Conservation (phyloP, 306 rosid genomes). For the Hylodesmum podocarpum region DNA sequence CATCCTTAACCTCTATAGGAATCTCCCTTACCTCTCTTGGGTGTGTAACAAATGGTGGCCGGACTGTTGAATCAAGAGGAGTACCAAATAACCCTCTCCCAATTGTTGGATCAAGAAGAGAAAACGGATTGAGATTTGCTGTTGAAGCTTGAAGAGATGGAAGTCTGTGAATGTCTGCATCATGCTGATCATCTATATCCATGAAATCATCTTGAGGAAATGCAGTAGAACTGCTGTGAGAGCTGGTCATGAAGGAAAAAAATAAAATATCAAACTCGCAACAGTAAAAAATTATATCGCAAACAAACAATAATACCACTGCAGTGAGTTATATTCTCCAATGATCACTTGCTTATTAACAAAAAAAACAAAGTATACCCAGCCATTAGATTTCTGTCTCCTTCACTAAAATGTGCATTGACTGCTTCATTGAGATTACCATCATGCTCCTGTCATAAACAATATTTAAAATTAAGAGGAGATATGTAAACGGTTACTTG, state of each 20-base stretch:
- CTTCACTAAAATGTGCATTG: slow-evolving; percentile 80
- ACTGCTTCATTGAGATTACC: slow-evolving; percentile 82
- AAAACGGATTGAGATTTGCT: slow-evolving; percentile 49
- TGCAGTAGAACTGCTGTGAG: slow-evolving; percentile 40
- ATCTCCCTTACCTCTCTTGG: slow-evolving; percentile 83
- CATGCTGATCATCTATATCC: slow-evolving; percentile 67
- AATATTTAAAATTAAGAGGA: slow-evolving; percentile 17
- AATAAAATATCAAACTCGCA: slow-evolving; percentile 22
- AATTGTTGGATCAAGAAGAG: slow-evolving; percentile 51
- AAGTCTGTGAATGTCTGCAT: slow-evolving; percentile 45
- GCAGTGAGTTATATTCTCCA: not conserved
- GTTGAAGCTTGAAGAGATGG: slow-evolving; percentile 48
- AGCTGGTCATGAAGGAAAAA: slow-evolving; percentile 42
- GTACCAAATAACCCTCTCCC: slow-evolving; percentile 45
- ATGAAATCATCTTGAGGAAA: slow-evolving; percentile 69
- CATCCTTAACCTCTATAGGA: slow-evolving; percentile 82
- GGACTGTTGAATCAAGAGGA: slow-evolving; percentile 36
- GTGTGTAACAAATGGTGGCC: slow-evolving; percentile 58
- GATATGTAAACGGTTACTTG: not conserved
- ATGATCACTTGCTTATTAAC: slow-evolving; percentile 4
- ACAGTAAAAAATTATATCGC: not conserved
- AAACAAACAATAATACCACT: not conserved
- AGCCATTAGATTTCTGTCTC: slow-evolving; percentile 52
- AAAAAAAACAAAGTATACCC: slow-evolving; percentile 42
- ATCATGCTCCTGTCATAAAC: slow-evolving; percentile 68